phyloP scores from a whole-genome alignment of 495 filamentous ascomycete species.

The Lentithecium fluviatile region DNA sequence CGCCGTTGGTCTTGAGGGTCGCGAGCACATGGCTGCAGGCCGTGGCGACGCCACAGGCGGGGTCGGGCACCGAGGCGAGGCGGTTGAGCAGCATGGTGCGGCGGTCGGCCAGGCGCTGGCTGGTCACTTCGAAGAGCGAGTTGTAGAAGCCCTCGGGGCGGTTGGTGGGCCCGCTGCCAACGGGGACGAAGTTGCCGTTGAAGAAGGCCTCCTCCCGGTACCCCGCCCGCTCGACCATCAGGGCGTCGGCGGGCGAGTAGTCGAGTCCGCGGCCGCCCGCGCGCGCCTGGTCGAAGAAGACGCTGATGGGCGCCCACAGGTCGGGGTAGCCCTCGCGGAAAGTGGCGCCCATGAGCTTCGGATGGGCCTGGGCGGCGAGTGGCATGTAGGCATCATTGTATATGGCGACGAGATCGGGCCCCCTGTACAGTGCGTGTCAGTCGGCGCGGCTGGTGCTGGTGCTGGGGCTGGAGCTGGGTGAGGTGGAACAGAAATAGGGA shows the following conservation, averaged over 20 bases:
- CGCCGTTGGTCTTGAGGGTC: constrained; percentile 27
- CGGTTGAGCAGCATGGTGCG: constrained; percentile 31
- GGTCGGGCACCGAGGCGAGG: constrained; percentile 18
- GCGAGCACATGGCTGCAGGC: constrained; percentile 23
- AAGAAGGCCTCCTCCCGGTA: constrained; percentile 35
- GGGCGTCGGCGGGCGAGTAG: constrained; percentile 2
- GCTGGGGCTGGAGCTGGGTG: too few relatives aligned
- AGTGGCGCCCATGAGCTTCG: constrained; percentile 28
- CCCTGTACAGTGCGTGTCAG: too few relatives aligned
- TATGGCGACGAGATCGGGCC: constrained; percentile 28
- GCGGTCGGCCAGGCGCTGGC: constrained; percentile 32
- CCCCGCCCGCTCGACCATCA: constrained; percentile 28
- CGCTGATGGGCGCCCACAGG: constrained; percentile 5
- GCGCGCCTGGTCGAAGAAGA: constrained; percentile 11
- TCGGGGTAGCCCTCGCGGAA: constrained; percentile 22
- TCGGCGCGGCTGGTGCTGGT: too few relatives aligned
- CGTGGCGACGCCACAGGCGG: constrained; percentile 3
- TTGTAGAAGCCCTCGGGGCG: constrained; percentile 37
- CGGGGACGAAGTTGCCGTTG: constrained; percentile 35
- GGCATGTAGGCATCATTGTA: constrained; percentile 28
- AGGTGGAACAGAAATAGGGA: background rate
- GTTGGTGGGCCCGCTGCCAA: constrained; percentile 21
- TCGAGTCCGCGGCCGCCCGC: constrained; percentile 8
- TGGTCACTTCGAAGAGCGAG: constrained; percentile 34
- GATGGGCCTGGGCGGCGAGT: constrained; percentile 25